Base-by-base conservation (phyloP, 352 stramenopile species). In the Phytophthora constricta region DNA sequence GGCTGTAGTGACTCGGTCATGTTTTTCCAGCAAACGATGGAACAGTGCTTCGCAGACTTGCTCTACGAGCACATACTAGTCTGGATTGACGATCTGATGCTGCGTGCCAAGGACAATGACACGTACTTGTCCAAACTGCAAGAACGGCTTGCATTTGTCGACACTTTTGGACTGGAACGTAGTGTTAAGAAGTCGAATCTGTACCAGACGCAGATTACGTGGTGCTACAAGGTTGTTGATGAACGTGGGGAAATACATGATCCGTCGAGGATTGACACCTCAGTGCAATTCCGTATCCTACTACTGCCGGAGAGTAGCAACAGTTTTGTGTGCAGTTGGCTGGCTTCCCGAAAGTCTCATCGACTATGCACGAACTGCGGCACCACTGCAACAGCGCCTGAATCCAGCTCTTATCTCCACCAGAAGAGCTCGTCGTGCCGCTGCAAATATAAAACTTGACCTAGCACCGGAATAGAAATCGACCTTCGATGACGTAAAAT, bases 61-160 rank as follows among this genome's bases (percentile, higher is more conserved):
- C 33, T 58, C 7, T 33, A 58, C 22, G 14, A 58, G 17, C 31
- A 52, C 27, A n/a, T 72, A 13, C 22, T 79, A 14, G 28, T 72
- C 2, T 79, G 70, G 55, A 70, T 79, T 22, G 66, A 74, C 33
- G 60, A 77, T 41, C 20, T 77, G 9, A 55, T 78, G 1, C 17
- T 74, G 4, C 70, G 58, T 57, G 60, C 60, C 10, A 22, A 41
- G 2, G 53, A 65, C 37, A 57, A 64, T n/a, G 56, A 61, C 10
- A 58, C 31, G 9, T 75, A 68, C 52, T 27, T 72, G 19, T 7
- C 27, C 5, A 65, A 63, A 25, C 48, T 69, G 11, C 61, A 62
- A 9, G 23, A 72, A 39, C 37, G 72, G 4, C 57, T 79, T n/a
- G 17, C 4, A 13, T 34, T 79, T 2, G 5, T 65, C 0, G 19